Conservation (phyloP, 345 rosid species). For the Alliaria petiolata region DNA sequence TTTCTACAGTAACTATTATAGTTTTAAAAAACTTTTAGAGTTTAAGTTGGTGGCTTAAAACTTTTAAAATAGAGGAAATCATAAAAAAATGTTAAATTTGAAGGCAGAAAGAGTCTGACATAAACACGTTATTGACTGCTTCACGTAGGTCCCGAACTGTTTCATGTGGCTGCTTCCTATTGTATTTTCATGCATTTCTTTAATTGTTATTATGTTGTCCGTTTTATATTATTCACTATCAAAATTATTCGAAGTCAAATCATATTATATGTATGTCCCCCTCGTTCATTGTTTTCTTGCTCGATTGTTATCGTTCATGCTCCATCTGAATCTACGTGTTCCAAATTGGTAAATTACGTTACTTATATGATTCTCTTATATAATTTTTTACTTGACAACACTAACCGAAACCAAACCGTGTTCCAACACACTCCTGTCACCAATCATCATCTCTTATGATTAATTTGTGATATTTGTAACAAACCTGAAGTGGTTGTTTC, state of each 20-base stretch:
- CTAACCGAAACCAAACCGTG: too few species aligned
- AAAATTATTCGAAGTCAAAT: slow-evolving; percentile 6
- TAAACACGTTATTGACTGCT: slow-evolving; percentile 20
- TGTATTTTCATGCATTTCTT: background rate
- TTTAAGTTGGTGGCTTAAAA: background rate
- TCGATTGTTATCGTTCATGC: background rate
- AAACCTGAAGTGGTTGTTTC: too few species aligned
- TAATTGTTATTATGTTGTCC: background rate
- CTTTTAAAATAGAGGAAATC: background rate
- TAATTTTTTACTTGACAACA: too few species aligned
- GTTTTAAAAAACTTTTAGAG: too few species aligned
- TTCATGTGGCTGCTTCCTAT: slow-evolving; percentile 7
- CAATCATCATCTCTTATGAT: too few species aligned
- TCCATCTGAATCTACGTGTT: too few species aligned
- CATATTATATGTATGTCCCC: background rate
- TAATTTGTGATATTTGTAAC: too few species aligned
- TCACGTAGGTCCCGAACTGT: background rate
- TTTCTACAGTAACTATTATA: background rate
- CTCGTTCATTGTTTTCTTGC: background rate
- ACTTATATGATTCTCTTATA: too few species aligned
- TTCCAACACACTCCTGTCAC: too few species aligned
- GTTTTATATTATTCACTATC: background rate
- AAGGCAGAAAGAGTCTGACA: slow-evolving; percentile 17
- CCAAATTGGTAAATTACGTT: too few species aligned
- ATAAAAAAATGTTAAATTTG: background rate